phyloP scores from a whole-genome alignment of 169 alveolate genomes.

The Eimeria acervulina region DNA sequence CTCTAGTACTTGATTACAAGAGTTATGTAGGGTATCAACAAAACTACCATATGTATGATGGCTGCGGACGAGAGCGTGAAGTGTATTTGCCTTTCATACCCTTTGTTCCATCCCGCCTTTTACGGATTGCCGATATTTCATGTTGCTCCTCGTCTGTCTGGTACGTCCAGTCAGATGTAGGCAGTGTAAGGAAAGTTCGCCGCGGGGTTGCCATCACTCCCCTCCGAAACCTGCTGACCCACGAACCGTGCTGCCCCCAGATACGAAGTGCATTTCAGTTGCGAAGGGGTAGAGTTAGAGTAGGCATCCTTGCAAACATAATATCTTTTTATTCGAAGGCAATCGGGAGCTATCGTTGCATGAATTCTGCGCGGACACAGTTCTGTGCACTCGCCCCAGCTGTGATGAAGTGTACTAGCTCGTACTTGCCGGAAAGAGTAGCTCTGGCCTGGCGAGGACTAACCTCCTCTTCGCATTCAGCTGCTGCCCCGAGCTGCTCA shows the following conservation, averaged over 20 bases:
- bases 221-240: neutral
- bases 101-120: conserved; percentile 59
- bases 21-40: neutral
- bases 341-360: neutral
- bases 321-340: too few species aligned
- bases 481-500: neutral
- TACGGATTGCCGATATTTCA: neutral
- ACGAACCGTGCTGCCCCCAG: neutral
- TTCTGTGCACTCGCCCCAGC: neutral
- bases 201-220: conserved; percentile 59
- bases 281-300: neutral
- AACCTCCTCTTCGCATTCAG: neutral
- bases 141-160: neutral
- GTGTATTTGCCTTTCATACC: too few species aligned
- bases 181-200: conserved; percentile 62
- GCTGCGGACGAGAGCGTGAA: too few species aligned
- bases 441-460: neutral
- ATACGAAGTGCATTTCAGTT: neutral
- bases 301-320: neutral
- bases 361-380: neutral
- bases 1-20: too few species aligned
- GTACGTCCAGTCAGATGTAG: neutral
- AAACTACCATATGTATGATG: neutral
- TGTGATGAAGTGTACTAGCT: neutral
- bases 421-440: conserved; percentile 30